A percentile compares a stretch with the other conserved stretches of the same genome.
These are phyloP conservation scores for Xanthoconium separans DNA, from an alignment of 1,284 basidiomycete species.

Conservation along the genomic window DNA sequence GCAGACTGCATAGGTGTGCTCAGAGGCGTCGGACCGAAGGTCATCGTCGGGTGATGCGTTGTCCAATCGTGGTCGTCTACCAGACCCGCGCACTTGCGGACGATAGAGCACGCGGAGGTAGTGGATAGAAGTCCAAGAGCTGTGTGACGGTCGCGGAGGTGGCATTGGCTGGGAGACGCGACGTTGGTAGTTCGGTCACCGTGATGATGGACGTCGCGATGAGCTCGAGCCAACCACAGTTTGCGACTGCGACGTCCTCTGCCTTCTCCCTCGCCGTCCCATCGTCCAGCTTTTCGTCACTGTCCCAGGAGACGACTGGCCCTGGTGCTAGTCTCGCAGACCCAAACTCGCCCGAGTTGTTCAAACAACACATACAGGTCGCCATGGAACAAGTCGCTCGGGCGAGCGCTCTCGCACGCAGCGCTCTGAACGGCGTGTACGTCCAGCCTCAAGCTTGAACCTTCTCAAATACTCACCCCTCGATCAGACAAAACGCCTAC, in stretches of 20 bases:
- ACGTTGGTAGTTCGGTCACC: constrained; percentile 20
- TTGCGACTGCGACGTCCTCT: not conserved
- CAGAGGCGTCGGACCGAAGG: constrained; percentile 56
- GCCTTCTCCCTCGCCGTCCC: constrained; percentile 4
- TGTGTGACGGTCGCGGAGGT: constrained; percentile 19
- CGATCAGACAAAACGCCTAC: constrained; percentile 44
- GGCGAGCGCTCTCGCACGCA: constrained; percentile 39
- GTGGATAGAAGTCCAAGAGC: constrained; percentile 20
- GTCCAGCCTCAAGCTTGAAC: constrained; percentile 7
- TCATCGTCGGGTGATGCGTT: too few relatives aligned
- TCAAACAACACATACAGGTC: constrained; percentile 46
- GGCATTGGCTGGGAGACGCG: constrained; percentile 27
- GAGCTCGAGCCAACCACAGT: constrained; percentile 14
- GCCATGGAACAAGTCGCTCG: constrained; percentile 39
- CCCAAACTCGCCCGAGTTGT: constrained; percentile 44
- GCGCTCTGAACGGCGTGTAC: constrained; percentile 42
- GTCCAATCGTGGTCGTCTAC: constrained; percentile 10
- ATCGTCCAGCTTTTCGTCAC: constrained; percentile 20
- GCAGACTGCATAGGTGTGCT: constrained; percentile 62
- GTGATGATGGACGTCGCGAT: constrained; percentile 3
- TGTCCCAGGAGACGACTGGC: constrained; percentile 29
- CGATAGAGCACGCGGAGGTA: constrained; percentile 33
- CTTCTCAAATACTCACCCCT: not conserved
- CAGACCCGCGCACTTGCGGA: constrained; percentile 38
- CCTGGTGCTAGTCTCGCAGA: constrained; percentile 29